Percentiles rank a stretch among this genome's conserved stretches.
Conservation (phyloP, 2,329 filamentous ascomycete species). For the Macrophomina pseudophaseolina region DNA sequence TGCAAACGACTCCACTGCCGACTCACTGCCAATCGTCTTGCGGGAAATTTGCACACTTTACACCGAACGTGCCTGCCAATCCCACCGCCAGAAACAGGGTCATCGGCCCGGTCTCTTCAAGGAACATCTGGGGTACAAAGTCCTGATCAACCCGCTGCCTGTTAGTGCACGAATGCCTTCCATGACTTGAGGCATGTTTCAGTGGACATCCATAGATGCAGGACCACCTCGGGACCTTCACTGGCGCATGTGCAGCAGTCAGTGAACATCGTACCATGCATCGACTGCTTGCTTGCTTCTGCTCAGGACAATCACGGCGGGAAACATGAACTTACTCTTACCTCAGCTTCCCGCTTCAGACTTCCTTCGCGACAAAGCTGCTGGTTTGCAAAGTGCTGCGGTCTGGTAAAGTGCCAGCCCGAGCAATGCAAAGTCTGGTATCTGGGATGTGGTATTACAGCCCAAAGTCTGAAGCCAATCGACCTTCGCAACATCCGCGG, state of each 20-base stretch:
- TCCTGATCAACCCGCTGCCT: no score
- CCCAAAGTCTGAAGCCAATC: conserved; percentile 36
- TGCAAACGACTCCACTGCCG: neutral
- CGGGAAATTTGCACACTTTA: conserved; percentile 4
- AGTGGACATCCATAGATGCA: no score
- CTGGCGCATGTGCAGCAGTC: neutral
- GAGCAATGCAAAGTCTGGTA: conserved; percentile 46
- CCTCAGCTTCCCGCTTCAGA: conserved; percentile 43
- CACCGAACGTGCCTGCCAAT: neutral
- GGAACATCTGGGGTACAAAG: no score
- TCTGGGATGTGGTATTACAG: conserved; percentile 37
- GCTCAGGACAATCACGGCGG: no score
- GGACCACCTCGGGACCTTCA: no score
- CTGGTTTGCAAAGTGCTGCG: conserved; percentile 47
- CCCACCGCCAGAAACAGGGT: neutral
- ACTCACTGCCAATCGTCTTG: neutral
- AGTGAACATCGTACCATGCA: neutral
- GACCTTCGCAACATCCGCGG: conserved; percentile 50
- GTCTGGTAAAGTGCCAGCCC: conserved; percentile 53
- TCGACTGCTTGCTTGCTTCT: conserved; percentile 31
- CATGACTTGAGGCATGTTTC: no score
- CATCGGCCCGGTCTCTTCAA: no score
- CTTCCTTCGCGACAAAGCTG: conserved; percentile 49
- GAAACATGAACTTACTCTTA: conserved; percentile 39
- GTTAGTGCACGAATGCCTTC: no score